A percentile compares a stretch with the other conserved stretches of the same genome.
Evolutionary conservation across 2,329 filamentous ascomycete species (phyloP).

Genomic region (Cordyceps cateniannulata): DNA sequence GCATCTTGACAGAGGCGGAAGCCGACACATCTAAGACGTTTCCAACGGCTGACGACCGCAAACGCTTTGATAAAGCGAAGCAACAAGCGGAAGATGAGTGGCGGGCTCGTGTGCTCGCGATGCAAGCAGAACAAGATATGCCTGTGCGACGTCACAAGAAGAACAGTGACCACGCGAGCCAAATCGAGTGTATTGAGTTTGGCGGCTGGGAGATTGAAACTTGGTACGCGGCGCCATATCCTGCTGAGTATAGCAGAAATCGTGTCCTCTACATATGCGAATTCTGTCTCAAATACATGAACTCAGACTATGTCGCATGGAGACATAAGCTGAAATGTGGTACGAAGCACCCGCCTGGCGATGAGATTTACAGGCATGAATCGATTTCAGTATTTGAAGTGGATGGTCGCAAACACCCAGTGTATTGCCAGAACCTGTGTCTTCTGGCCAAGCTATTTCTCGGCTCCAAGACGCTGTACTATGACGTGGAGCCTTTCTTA

Average conservation of each 20-base stretch:
- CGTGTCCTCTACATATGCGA: conserved; percentile 98
- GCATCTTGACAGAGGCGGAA: conserved; percentile 81
- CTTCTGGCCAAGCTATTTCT: conserved; percentile 93
- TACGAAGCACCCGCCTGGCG: conserved; percentile 91
- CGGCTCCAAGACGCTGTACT: conserved; percentile 97
- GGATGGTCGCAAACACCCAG: conserved; percentile 90
- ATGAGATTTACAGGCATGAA: conserved; percentile 92
- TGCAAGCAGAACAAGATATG: conserved; percentile 58
- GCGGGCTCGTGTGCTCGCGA: conserved; percentile 56
- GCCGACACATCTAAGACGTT: conserved; percentile 88
- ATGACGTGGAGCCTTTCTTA: conserved; percentile 93
- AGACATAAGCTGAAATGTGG: conserved; percentile 95
- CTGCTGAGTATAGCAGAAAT: conserved; percentile 96
- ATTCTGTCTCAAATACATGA: conserved; percentile 99
- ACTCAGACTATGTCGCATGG: conserved; percentile 97
- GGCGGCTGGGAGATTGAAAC: conserved; percentile 97
- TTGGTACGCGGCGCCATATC: conserved; percentile 97
- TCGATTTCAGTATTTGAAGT: conserved; percentile 96
- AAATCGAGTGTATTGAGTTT: conserved; percentile 98
- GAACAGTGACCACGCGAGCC: conserved; percentile 77
- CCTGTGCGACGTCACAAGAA: conserved; percentile 65
- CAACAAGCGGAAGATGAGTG: conserved; percentile 89
- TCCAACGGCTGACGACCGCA: conserved; percentile 71
- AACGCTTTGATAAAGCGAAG: conserved; percentile 82
- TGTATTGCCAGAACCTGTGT: conserved; percentile 98